Evolutionary conservation across 345 rosid species (phyloP), one percentile per base, ranked within the genome.

Genomic region (Camelina laxa): DNA sequence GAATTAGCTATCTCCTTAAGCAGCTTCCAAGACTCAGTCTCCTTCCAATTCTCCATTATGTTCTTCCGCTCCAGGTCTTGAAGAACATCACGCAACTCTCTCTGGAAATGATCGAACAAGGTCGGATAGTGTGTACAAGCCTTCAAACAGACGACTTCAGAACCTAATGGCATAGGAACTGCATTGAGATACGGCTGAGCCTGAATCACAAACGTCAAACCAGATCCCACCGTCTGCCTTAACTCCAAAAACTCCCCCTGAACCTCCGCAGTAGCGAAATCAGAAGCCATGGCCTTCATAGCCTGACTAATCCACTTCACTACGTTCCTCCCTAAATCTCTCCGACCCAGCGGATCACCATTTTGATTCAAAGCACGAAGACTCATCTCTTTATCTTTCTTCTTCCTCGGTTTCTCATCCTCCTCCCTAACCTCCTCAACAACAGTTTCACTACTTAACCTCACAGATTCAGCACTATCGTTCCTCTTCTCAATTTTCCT

Each of bases 1-100:
- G 97, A 93, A 81, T 78, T 80, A 9, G 97, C 97, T n/a, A 94
- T 89, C 68, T 94, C 92, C 79, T 94, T 94, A 67, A 94, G 90
- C 76, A 94, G 77, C 83, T 85, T 89, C 98, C 98, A 94, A 31
- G 95, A 90, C 77, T 88, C 78, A 0, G 91, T 82, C 64, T 83
- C 74, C 16, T 82, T 85, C 98, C 98, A 94, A 76, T 84, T 75
- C 60, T 84, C 86, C 69, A 88, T 75, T 13, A 75, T 8, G 6
- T 85, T 73, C 56, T 85, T 85, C 9, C 71, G 74, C 73, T 88
- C 87, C 1, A 88, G 80, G 33, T 84, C 88, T 64, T 85, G 95
- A 77, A 94, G 92, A 79, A 87, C 88, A 58, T 88, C 89, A 5
- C 93, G 82, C 80, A 94, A 48, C 80, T 93, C 98, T 60, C 98